phyloP scores from a whole-genome alignment of 2,329 filamentous ascomycete genomes.

The Alternaria sp. region DNA sequence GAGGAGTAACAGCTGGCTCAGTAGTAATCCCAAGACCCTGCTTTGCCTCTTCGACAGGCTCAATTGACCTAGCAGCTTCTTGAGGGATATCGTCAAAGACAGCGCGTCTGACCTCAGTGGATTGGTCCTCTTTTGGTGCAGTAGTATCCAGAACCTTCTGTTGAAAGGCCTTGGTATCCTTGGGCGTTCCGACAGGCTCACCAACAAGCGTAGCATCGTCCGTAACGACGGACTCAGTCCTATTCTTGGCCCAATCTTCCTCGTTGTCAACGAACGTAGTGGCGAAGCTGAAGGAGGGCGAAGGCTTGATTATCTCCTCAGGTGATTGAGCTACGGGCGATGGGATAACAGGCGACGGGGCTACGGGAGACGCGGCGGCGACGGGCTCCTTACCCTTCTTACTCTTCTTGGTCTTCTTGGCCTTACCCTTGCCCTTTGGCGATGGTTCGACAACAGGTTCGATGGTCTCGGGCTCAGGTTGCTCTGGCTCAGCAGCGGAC shows the following conservation, averaged over 20 bases:
- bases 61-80: neutral
- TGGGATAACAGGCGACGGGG: neutral
- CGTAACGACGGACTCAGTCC: slow-evolving; percentile 29
- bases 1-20: slow-evolving; percentile 12
- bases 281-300: slow-evolving; percentile 16
- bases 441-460: slow-evolving; percentile 18
- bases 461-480: neutral
- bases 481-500: slow-evolving; percentile 11
- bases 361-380: neutral
- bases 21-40: neutral
- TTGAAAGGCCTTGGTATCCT: slow-evolving; percentile 25
- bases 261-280: slow-evolving; percentile 41
- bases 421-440: slow-evolving; percentile 31
- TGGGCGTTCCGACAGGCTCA: slow-evolving; percentile 23
- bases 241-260: slow-evolving; percentile 38
- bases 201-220: slow-evolving; percentile 44
- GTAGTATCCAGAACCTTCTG: slow-evolving; percentile 41
- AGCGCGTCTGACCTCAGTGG: slow-evolving; percentile 21
- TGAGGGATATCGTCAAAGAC: slow-evolving; percentile 2
- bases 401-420: slow-evolving; percentile 31
- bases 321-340: slow-evolving; percentile 1
- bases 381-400: slow-evolving; percentile 41
- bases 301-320: slow-evolving; percentile 8
- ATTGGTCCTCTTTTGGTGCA: slow-evolving; percentile 15
- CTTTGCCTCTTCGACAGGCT: neutral